Conservation (phyloP, 2,329 filamentous ascomycete genomes). For the Exutisphaerella laricina region DNA sequence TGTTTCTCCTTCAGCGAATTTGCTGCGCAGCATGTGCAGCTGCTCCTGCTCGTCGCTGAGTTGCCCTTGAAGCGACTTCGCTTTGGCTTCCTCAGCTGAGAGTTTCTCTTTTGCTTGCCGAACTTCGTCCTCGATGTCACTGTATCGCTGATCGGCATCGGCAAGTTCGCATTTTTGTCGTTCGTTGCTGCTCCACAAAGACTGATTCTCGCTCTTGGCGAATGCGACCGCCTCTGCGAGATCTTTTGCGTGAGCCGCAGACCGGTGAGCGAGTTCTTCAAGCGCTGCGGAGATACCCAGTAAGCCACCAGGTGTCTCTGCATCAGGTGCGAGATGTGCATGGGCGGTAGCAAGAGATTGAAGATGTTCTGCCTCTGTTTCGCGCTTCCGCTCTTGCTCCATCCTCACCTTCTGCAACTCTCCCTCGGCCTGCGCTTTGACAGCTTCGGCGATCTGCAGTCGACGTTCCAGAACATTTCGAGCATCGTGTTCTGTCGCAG, state of each 20-base stretch:
- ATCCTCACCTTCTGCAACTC: constrained; percentile 49
- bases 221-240: constrained; percentile 43
- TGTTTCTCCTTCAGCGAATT: constrained; percentile 75
- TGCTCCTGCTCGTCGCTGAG: constrained; percentile 64
- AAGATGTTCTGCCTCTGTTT: constrained; percentile 34
- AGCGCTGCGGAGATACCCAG: constrained; percentile 37
- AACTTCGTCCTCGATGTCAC: constrained; percentile 36
- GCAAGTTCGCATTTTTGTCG: constrained; percentile 35
- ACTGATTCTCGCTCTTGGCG: constrained; percentile 44
- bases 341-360: constrained; percentile 34
- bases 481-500: constrained; percentile 56
- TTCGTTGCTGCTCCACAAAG: constrained; percentile 36
- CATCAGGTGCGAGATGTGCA: constrained; percentile 35
- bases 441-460: constrained; percentile 32
- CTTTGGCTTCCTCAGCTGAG: constrained; percentile 44
- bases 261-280: constrained; percentile 41
- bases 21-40: constrained; percentile 60
- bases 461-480: constrained; percentile 54
- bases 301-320: constrained; percentile 35
- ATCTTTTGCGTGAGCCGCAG: constrained; percentile 41
- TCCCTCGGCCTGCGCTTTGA: constrained; percentile 29
- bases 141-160: constrained; percentile 28
- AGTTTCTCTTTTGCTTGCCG: constrained; percentile 40
- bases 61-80: constrained; percentile 45
- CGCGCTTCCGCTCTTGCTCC: constrained; percentile 52